These are phyloP conservation scores for Aureobasidium zeae DNA, from an alignment of 2,329 filamentous ascomycete genomes.

Conservation along the genomic window DNA sequence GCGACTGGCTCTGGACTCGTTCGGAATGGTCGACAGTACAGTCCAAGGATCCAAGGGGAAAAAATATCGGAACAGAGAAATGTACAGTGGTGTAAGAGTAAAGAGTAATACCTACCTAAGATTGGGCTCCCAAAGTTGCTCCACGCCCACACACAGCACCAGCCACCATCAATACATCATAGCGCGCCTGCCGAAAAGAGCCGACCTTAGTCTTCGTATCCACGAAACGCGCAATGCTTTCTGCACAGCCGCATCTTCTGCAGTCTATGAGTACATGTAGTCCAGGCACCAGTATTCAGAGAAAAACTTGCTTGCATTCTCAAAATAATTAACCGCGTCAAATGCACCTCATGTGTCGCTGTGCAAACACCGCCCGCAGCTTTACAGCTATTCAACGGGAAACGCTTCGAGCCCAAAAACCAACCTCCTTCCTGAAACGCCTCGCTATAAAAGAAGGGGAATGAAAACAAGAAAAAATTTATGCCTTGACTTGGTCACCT, in stretches of 20 bases:
- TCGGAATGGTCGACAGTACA: no score
- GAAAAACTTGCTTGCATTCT: not conserved
- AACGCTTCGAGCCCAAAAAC: not conserved
- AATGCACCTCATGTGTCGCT: not conserved
- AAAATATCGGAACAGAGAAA: not conserved
- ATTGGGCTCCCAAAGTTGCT: conserved; percentile 10
- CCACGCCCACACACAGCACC: conserved; percentile 2
- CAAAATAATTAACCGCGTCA: not conserved
- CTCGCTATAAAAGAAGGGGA: conserved; percentile 2
- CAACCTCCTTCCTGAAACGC: conserved; percentile 11
- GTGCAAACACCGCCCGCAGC: conserved; percentile 1
- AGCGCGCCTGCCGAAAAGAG: conserved; percentile 1
- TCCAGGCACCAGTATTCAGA: conserved; percentile 3
- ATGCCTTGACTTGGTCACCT: conserved; percentile 29
- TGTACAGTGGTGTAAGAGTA: not conserved
- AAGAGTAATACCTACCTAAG: conserved; percentile 4
- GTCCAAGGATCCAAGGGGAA: conserved; percentile 3
- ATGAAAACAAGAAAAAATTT: conserved; percentile 2
- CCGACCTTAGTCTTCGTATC: no score
- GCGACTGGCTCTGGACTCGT: not conserved
- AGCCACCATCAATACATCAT: conserved; percentile 11
- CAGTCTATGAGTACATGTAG: no score
- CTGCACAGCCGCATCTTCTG: no score
- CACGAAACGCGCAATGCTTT: no score
- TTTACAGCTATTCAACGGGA: conserved; percentile 7